Evolutionary conservation across 2,329 filamentous ascomycete species (phyloP).

Genomic region (Calonectria naviculata): DNA sequence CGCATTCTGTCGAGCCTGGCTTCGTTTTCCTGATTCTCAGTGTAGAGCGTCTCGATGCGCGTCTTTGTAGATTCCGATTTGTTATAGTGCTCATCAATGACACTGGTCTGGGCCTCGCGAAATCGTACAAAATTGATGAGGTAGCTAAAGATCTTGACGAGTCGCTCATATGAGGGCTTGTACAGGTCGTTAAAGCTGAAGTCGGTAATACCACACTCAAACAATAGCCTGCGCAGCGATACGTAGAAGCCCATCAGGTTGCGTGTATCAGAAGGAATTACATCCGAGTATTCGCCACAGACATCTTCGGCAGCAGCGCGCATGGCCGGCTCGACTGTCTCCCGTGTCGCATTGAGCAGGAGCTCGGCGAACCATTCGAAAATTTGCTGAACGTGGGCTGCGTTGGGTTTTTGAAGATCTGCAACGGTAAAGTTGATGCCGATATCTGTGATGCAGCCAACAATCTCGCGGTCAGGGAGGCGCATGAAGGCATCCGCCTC

Average conservation of each 20-base stretch:
- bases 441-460: slow-evolving; percentile 96
- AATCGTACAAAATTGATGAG: slow-evolving; percentile 99
- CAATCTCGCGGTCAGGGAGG: slow-evolving; percentile 81
- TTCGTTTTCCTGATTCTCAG: slow-evolving; percentile 89
- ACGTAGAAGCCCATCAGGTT: slow-evolving; percentile 98
- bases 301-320: slow-evolving; percentile 89
- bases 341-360: slow-evolving; percentile 91
- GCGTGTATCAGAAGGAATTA: slow-evolving; percentile 87
- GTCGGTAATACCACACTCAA: slow-evolving; percentile 91
- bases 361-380: slow-evolving; percentile 98
- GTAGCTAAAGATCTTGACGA: slow-evolving; percentile 96
- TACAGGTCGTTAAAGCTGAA: slow-evolving; percentile 95
- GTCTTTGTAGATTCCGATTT: slow-evolving; percentile 87
- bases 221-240: slow-evolving; percentile 80
- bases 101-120: slow-evolving; percentile 87
- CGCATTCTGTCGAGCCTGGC: slow-evolving; percentile 83
- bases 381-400: slow-evolving; percentile 94
- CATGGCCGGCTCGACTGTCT: slow-evolving; percentile 96
- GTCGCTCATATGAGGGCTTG: slow-evolving; percentile 87
- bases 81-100: slow-evolving; percentile 95
- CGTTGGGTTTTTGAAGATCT: slow-evolving; percentile 93
- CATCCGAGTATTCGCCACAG: slow-evolving; percentile 84
- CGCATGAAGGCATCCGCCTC: slow-evolving; percentile 70
- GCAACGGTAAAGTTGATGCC: slow-evolving; percentile 88
- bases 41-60: slow-evolving; percentile 86